Evolutionary conservation across 345 rosid species (phyloP), one percentile per base, ranked within the genome.

Genomic region (Gossypium australe): DNA sequence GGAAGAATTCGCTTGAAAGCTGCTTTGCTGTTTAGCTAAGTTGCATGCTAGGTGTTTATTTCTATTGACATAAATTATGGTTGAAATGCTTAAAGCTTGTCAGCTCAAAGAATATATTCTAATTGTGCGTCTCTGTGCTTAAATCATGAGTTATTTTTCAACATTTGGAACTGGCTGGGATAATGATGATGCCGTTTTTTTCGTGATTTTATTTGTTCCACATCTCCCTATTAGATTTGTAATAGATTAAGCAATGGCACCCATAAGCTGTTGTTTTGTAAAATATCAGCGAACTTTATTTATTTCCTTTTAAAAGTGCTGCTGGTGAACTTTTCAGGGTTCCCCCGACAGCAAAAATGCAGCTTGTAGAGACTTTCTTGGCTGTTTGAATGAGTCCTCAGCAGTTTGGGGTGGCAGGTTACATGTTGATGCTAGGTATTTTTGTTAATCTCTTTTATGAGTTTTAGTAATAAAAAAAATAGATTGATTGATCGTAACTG

Each of bases 381-480:
- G 81, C 61, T 83, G 82, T 71, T 81, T 93, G 75, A 89, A 85
- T 4, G 89, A 88, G 70, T 93, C 99, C 67, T 77, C 85, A 83
- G 87, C 83, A 49, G 91, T 86, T 78, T 89, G 94, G 87, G 88
- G 83, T 20, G 83, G 83, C 77, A 86, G 85, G 73, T 79, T 95
- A 76, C 92, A 92, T 16, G 75, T 85, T 61, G 89, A 91, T 82
- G 92, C 94, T 29, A 91, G 94, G 99, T 93, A 90, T 75, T 83
- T 49, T 41, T 16, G 18, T 64, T 68, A 3, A 16, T 12, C 49
- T n/a, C 43, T 63, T 18, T 22, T 41, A 24, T 22, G 34, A 18
- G 13, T 43, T 13, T 48, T 11, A 16, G 7, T 34, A 51, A 13
- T 34, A 34, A 27, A 27, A 60, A 25, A 27, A 52, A 22, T 66